Conservation (phyloP, 345 rosid species). For the Limnanthes douglasii region DNA sequence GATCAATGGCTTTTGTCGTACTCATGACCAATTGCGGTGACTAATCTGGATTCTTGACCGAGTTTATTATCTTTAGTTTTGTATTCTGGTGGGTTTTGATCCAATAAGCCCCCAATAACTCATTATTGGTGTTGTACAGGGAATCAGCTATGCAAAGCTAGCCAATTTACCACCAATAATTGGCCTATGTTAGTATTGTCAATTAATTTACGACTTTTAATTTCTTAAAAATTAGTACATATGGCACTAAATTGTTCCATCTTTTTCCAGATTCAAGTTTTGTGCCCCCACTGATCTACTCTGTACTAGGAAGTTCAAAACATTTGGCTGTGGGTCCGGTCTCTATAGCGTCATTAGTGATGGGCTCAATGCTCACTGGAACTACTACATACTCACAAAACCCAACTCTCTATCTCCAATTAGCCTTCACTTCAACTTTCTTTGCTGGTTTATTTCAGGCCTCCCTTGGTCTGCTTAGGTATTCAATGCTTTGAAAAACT, state of each 20-base stretch:
- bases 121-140: no score
- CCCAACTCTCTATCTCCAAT: constrained; percentile 49
- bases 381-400: constrained; percentile 48
- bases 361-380: constrained; percentile 91
- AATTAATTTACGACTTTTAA: neutral
- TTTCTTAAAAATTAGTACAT: neutral
- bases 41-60: no score
- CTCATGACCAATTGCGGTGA: no score
- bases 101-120: no score
- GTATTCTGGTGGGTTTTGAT: no score
- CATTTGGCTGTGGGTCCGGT: constrained; percentile 97
- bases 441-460: constrained; percentile 96
- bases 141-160: constrained; percentile 97
- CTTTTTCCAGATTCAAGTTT: constrained; percentile 99
- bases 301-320: constrained; percentile 81
- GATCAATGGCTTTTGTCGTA: no score
- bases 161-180: constrained; percentile 89
- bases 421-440: constrained; percentile 96
- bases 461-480: constrained; percentile 81
- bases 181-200: constrained; percentile 67
- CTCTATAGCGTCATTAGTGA: constrained; percentile 88
- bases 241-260: no score
- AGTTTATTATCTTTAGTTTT: no score
- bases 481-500: no score
- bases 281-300: constrained; percentile 85